Base-by-base conservation (phyloP, 306 rosid species). In the Cajanus cajan region DNA sequence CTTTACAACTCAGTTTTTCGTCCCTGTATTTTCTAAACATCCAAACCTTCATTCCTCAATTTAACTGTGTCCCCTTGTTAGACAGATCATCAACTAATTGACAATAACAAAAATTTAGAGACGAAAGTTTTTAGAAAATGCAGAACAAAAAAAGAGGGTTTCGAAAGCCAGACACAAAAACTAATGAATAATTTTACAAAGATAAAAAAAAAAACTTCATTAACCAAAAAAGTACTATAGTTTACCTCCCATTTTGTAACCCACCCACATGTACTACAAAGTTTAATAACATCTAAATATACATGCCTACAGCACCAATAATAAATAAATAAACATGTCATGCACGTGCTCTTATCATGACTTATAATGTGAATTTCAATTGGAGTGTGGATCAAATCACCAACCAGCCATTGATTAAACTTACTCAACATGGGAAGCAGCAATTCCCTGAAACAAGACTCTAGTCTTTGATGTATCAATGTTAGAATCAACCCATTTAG, bases 391-490 rank as follows among this genome's bases (percentile, higher is more conserved):
- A 28, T 28, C 2, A 22, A 41, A 21, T 6, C 41, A 24, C 14
- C 59, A 18, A 45, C 28, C 1, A 78, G 9, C 9, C 41, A 41
- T 41, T 8, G 3, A 3, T 8, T 13, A 9, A 62, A 76, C 89
- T 84, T 81, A 91, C 93, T 80, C 80, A 22, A 48, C 21, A 69
- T 89, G 93, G 55, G 83, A 80, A 1, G 93, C 90, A 31, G 93
- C 76, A 66, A 91, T 84, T 21, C 96, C 96, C 73, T 91, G 93
- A 25, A 76, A 91, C 8, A 89, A 85, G 69, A 91, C 92, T 54
- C 4, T 80, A 47, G 89, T 87, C 41, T 71, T 84, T 54, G 92
- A 81, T 77, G 85, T 77, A 80, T 91, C 82, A 64, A 89, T 65
- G 64, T 89, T 87, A 61, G 88, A 78, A 47, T 89, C 88, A 0